Conservation (phyloP, 1,284 basidiomycete genomes). For the Cutaneotrichosporon arboriforme region DNA sequence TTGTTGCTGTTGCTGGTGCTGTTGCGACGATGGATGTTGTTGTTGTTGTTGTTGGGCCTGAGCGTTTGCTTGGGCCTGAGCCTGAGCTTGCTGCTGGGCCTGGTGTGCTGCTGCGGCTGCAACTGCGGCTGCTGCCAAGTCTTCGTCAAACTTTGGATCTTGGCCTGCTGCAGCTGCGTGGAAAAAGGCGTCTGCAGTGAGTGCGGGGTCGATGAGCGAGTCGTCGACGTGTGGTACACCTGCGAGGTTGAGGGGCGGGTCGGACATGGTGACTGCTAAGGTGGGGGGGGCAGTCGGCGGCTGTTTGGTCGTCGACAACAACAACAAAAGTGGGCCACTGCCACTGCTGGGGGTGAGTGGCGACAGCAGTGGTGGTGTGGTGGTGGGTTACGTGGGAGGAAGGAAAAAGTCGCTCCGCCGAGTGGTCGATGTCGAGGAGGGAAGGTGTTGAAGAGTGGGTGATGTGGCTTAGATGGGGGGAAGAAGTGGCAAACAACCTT, state of each 20-base stretch:
- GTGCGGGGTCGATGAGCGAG: conserved; percentile 17
- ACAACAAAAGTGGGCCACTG: neutral
- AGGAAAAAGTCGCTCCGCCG: neutral
- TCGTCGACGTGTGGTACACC: conserved; percentile 17
- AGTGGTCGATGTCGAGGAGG: too few relatives aligned
- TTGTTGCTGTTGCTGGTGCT: conserved; percentile 3
- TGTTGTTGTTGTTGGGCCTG: neutral
- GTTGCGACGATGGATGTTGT: neutral
- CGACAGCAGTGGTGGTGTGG: too few relatives aligned
- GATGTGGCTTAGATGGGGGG: neutral
- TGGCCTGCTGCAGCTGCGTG: neutral
- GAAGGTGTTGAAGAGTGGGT: too few relatives aligned
- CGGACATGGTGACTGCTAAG: conserved; percentile 1
- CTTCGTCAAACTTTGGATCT: conserved; percentile 20
- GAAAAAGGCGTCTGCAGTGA: conserved; percentile 16
- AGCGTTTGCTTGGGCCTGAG: neutral
- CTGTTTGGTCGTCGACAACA: neutral
- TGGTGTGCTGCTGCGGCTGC: conserved; percentile 15
- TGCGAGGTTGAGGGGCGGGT: conserved; percentile 21
- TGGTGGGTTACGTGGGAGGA: conserved; percentile 1
- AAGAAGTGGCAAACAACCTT: neutral
- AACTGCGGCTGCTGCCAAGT: conserved; percentile 15
- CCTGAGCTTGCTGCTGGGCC: neutral
- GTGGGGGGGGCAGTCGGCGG: conserved; percentile 1
- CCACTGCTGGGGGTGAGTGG: too few relatives aligned